Evolutionary conservation across 2,329 filamentous ascomycete species (phyloP), one percentile per base, ranked within the genome.

Genomic region (Stromatinia cepivora): DNA sequence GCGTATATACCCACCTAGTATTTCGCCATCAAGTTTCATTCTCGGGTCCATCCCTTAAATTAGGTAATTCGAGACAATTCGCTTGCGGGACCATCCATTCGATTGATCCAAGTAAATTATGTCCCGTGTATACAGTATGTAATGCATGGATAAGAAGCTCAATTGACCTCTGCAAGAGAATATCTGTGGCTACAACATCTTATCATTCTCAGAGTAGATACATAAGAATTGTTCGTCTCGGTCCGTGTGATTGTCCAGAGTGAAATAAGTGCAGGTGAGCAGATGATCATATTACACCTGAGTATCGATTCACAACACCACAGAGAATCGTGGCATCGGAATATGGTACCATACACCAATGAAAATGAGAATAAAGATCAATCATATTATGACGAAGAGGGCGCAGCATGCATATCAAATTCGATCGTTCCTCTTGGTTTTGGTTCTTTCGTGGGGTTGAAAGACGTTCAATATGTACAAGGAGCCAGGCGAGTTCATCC

Each of bases 231-330:
- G 20, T n/a, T 10, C 54, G 22, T 42, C 36, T 56, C 28, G 28
- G 25, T 56, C 57, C 66, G 58, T 53, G 61, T 53, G 48, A 56
- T 68, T 54, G 28, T 63, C 50, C 45, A 28, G 39, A 64, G n/a
- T 48, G 22, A 22, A 36, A n/a, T 25, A 25, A 52, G 61, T 63
- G 61, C 36, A 58, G 36, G 54, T 63, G 70, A 67, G 69, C 72
- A 73, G 70, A 71, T 73, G 72, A 73, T 70, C 72, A 71, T 67
- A 64, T 56, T 64, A 48, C 57, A 64, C 66, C 50, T 28, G 39
- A 54, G 36, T 22, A 48, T 52, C 10, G 31, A 8, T 39, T 54
- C 28, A 42, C 39, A 66, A 63, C 50, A 68, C 36, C 48, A 58
- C 25, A 17, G 39, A 54, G 50, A 17, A 56, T 68, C 50, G 66